These are phyloP conservation scores for Phytopythium vexans DNA, from an alignment of 352 stramenopile species.

Conservation along the genomic window DNA sequence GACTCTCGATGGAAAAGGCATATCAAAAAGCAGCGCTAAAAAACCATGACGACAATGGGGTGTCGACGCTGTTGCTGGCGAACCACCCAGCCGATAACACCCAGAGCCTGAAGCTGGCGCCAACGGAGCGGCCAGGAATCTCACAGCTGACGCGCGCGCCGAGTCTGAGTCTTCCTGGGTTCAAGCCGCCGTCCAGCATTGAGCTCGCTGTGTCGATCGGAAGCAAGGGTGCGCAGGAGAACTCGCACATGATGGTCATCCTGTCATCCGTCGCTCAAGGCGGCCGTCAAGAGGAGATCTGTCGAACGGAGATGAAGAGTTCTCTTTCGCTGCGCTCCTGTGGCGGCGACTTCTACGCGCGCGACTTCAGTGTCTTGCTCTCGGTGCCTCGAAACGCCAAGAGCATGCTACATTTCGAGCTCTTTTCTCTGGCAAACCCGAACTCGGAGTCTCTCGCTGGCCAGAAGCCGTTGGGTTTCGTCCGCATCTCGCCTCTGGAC, in stretches of 20 bases:
- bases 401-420: constrained; percentile 77
- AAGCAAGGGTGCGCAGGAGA: constrained; percentile 61
- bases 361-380: constrained; percentile 75
- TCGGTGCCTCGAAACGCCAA: constrained; percentile 60
- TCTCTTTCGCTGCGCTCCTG: constrained; percentile 65
- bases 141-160: constrained; percentile 34
- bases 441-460: constrained; percentile 45
- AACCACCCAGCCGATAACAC: constrained; percentile 8
- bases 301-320: constrained; percentile 74
- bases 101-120: constrained; percentile 9
- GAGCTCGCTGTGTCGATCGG: constrained; percentile 77
- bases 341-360: constrained; percentile 68
- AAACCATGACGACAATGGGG: constrained; percentile 40
- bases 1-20: constrained; percentile 18
- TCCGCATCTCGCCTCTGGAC: constrained; percentile 67
- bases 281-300: constrained; percentile 52
- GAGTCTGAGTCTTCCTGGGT: constrained; percentile 62
- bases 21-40: background rate
- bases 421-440: constrained; percentile 62
- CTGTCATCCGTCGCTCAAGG: constrained; percentile 52
- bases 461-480: constrained; percentile 73
- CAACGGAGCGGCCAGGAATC: constrained; percentile 2
- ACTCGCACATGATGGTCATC: constrained; percentile 73
- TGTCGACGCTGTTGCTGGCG: constrained; percentile 29
- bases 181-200: constrained; percentile 59